Conservation (phyloP, 1,139 yeast genomes). For the Pichia sp. region DNA sequence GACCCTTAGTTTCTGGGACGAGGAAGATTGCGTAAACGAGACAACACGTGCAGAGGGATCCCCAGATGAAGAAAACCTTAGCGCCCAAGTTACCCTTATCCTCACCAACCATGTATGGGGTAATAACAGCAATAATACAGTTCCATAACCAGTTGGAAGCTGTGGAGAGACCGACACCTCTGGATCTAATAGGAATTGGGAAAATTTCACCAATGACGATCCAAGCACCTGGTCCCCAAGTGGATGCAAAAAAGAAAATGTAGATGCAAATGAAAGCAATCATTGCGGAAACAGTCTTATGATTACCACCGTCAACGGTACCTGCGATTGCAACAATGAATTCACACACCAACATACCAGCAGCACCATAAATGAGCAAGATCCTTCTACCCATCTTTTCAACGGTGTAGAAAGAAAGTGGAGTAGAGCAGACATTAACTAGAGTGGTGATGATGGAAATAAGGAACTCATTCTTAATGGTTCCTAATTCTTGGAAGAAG, state of each 20-base stretch:
- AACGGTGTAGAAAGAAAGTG: slow-evolving; percentile 28
- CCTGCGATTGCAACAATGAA: slow-evolving; percentile 57
- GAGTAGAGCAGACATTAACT: slow-evolving; percentile 46
- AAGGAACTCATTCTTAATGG: slow-evolving; percentile 39
- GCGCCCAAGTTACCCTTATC: slow-evolving; percentile 57
- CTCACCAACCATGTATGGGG: slow-evolving; percentile 43
- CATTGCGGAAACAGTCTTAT: slow-evolving; percentile 29
- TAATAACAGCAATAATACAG: slow-evolving; percentile 30
- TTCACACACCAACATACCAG: slow-evolving; percentile 54
- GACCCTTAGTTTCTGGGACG: slow-evolving; percentile 50
- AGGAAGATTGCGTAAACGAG: slow-evolving; percentile 41
- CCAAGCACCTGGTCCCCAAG: slow-evolving; percentile 44
- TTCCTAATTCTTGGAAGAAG: slow-evolving; percentile 48
- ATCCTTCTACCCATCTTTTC: slow-evolving; percentile 50
- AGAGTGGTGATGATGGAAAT: slow-evolving; percentile 54
- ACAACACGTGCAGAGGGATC: slow-evolving; percentile 33
- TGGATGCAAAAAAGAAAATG: slow-evolving; percentile 51
- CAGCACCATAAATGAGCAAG: slow-evolving; percentile 45
- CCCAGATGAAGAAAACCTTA: slow-evolving; percentile 72
- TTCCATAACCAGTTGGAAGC: slow-evolving; percentile 35
- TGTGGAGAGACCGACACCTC: slow-evolving; percentile 31
- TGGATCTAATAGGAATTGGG: slow-evolving; percentile 51
- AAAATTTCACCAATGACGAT: slow-evolving; percentile 51
- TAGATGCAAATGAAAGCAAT: slow-evolving; percentile 47
- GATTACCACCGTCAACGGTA: slow-evolving; percentile 29